A percentile compares a stretch with the other conserved stretches of the same genome.
Evolutionary conservation across 2,329 filamentous ascomycete genomes (phyloP).

Genomic region (Botryotinia convoluta): DNA sequence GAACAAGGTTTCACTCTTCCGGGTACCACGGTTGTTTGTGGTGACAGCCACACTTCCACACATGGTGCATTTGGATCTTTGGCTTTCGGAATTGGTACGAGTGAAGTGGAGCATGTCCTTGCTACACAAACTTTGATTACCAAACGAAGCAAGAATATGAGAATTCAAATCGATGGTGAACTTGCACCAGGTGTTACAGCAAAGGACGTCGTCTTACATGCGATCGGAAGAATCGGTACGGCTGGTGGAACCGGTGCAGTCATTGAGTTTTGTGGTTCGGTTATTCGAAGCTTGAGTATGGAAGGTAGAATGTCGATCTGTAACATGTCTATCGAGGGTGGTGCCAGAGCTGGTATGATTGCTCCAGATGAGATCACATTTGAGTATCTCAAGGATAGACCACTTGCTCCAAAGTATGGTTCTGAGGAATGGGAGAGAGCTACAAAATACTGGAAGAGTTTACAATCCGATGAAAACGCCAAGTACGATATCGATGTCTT

Average conservation of each 20-base stretch:
- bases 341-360: conserved; percentile 94
- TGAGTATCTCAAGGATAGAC: conserved; percentile 89
- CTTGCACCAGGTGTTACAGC: conserved; percentile 88
- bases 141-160: conserved; percentile 97
- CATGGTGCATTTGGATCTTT: conserved; percentile 95
- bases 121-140: conserved; percentile 95
- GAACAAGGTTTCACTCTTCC: conserved; percentile 98
- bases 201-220: conserved; percentile 91
- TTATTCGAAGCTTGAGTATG: conserved; percentile 86
- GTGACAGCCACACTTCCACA: conserved; percentile 96
- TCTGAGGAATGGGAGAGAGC: conserved; percentile 89
- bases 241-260: conserved; percentile 92
- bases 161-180: conserved; percentile 89
- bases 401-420: conserved; percentile 76
- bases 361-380: conserved; percentile 93
- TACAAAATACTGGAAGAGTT: conserved; percentile 78
- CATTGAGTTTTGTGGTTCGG: conserved; percentile 96
- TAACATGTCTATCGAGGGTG: conserved; percentile 98
- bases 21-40: conserved; percentile 94
- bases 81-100: conserved; percentile 96
- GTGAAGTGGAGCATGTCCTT: conserved; percentile 96
- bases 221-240: conserved; percentile 91
- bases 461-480: conserved; percentile 83
- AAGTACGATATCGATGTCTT: conserved; percentile 87
- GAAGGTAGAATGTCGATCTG: conserved; percentile 99